phyloP scores from a whole-genome alignment of 129 eudicot genomes.

The Smallanthus sonchifolius region DNA sequence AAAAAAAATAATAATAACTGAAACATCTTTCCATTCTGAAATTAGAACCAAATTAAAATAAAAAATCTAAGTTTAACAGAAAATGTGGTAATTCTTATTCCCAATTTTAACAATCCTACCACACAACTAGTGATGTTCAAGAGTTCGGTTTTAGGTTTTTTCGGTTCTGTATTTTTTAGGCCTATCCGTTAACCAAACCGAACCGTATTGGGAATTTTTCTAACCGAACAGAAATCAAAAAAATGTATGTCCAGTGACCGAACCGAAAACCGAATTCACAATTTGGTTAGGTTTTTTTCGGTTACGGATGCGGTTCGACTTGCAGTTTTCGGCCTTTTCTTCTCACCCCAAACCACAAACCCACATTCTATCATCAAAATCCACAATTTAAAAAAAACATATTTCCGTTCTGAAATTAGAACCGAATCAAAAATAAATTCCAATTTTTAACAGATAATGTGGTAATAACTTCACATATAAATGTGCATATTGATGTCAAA shows the following conservation, averaged over 20 bases:
- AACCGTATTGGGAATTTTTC: no score
- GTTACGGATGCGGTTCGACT: no score
- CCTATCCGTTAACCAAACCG: no score
- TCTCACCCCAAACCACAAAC: no score
- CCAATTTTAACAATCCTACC: slow-evolving; percentile 74
- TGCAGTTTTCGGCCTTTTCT: no score
- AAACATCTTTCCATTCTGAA: neutral
- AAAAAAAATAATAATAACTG: no score
- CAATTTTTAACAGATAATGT: neutral
- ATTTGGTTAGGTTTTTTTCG: no score
- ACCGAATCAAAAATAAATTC: neutral
- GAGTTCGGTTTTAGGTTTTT: no score
- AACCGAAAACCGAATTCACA: no score
- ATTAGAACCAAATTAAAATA: neutral
- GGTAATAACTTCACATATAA: neutral
- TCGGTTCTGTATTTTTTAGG: no score
- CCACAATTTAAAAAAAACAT: neutral
- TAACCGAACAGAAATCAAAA: no score
- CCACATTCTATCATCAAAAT: neutral
- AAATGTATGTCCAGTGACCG: no score
- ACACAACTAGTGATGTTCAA: neutral
- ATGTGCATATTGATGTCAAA: neutral
- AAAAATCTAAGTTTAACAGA: neutral
- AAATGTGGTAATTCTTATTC: slow-evolving; percentile 37
- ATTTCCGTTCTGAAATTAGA: neutral